Evolutionary conservation across 768 basidiomycete genomes (phyloP), one percentile per base, ranked within the genome.

Genomic region (Phylloporus sp.): DNA sequence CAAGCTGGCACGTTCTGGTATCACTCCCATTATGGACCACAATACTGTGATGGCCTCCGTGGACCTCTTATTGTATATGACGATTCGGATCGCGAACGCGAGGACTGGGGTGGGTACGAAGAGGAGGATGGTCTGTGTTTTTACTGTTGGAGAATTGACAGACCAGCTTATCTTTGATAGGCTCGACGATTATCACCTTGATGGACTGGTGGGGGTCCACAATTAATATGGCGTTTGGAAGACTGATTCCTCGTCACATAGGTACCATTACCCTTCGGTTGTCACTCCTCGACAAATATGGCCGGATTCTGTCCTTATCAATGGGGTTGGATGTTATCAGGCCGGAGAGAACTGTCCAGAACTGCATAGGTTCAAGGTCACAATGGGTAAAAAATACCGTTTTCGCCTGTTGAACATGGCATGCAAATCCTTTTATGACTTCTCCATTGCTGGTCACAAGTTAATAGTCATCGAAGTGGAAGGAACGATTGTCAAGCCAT

Each of bases 11-110:
- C 73, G 2, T 75, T 64, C 46, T 76, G 76, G 75, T 63, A 61
- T 47, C 60, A 65, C 43, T 61, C 61, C 16, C 61, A 62, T 34
- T 59, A 54, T 20, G 50, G 32, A 1, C 41, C 53, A 28, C 61
- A 60, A 41, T 54, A 59, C 9, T 61, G 60, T 28, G 79, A 81
- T 50, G 79, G 79, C 1, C 67, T 81, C 7, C 61, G 79, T 36
- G 78, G 77, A 2, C 63, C 73, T 15, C 27, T 79, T 31, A 72
- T 80, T 10, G 62, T 79, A 18, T 73, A 73, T 38, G 75, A 76
- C 47, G 68, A 62, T 15, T n/a, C n/a, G n/a, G 34, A 61, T 5
- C 58, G 66, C 48, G 60, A 57, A n/a, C n/a, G n/a, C 3, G 56
- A 54, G 41, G 42, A 31, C 5, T 7, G 16, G 5, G n/a, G n/a